Conservation (phyloP, 192 early-diverging fungal species). For the Pilaira anomala region DNA sequence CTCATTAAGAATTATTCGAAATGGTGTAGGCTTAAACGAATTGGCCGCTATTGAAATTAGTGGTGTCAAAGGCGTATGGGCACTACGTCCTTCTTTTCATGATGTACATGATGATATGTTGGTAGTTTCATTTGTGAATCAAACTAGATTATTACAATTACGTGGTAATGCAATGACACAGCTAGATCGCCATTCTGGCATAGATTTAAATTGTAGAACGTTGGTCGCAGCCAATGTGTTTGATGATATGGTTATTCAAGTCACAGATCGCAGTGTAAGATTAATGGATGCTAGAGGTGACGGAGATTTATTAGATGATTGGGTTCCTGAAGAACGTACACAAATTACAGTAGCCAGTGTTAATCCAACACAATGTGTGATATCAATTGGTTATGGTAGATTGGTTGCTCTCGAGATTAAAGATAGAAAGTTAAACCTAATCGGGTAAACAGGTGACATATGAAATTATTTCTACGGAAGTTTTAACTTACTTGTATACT, state of each 20-base stretch:
- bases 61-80: conserved; percentile 75
- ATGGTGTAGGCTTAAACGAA: conserved; percentile 87
- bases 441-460: conserved; percentile 38
- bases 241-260: conserved; percentile 58
- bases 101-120: conserved; percentile 45
- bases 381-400: conserved; percentile 55
- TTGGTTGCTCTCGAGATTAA: conserved; percentile 60
- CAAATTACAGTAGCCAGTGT: conserved; percentile 61
- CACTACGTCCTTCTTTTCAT: conserved; percentile 52
- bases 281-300: conserved; percentile 39
- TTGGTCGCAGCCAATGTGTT: conserved; percentile 43
- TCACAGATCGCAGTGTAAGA: conserved; percentile 52
- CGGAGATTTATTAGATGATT: conserved; percentile 43
- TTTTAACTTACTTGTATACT: not conserved
- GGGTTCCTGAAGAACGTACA: conserved; percentile 39
- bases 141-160: conserved; percentile 57
- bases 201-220: conserved; percentile 42
- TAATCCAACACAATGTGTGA: conserved; percentile 55
- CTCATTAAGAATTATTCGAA: conserved; percentile 78
- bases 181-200: conserved; percentile 35
- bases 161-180: conserved; percentile 29
- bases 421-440: conserved; percentile 33
- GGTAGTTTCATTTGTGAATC: conserved; percentile 65
- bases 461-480: not conserved
- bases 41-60: conserved; percentile 58